Evolutionary conservation across 164 flowering plant species (phyloP).

Genomic region (Kalanchoe fedtschenkoi): DNA sequence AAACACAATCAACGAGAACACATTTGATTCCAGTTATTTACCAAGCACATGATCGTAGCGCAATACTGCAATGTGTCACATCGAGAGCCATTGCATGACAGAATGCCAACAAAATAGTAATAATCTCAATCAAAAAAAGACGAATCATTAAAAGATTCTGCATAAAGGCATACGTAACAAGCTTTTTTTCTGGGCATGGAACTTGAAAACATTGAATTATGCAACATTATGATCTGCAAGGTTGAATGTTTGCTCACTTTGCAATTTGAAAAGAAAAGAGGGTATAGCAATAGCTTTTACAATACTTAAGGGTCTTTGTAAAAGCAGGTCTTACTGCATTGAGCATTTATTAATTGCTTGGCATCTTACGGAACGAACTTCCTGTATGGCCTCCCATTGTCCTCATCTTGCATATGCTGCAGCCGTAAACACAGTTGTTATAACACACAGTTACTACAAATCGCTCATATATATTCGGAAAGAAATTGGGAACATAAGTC

Average conservation of each 20-base stretch:
- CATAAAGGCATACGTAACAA: neutral
- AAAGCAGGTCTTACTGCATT: neutral
- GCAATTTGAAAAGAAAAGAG: neutral
- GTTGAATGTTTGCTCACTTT: neutral
- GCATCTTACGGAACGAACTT: conserved; percentile 26
- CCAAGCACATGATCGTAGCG: no score
- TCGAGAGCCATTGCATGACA: neutral
- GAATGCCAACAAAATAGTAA: neutral
- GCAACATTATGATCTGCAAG: neutral
- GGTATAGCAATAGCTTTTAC: neutral
- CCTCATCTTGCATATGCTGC: conserved; percentile 93
- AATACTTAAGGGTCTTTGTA: neutral
- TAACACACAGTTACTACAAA: no score
- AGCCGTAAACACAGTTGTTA: conserved; percentile 4
- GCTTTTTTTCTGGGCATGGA: neutral
- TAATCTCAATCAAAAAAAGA: neutral
- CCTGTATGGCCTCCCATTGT: conserved; percentile 65
- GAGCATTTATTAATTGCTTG: neutral
- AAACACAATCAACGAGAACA: no score
- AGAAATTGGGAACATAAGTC: neutral
- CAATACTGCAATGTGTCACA: no score
- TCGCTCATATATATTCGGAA: no score
- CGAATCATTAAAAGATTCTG: neutral
- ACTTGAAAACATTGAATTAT: neutral
- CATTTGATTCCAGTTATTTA: no score